Conservation (phyloP, 768 basidiomycete genomes). For the Russula olivacea region DNA sequence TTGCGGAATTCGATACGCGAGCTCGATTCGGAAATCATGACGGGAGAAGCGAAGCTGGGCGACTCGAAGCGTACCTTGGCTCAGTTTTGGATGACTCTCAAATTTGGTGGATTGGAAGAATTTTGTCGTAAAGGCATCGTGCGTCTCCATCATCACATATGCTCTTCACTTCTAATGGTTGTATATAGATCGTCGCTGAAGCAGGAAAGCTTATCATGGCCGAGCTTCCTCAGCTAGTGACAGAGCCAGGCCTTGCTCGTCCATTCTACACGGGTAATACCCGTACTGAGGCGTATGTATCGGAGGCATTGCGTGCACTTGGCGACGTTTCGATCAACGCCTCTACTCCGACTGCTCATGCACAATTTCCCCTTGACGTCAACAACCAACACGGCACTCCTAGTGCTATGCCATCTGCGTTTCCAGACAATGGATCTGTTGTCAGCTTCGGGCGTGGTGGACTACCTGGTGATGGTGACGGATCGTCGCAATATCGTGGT, state of each 20-base stretch:
- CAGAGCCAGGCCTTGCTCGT: conserved; percentile 73
- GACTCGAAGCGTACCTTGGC: conserved; percentile 77
- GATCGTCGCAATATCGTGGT: background rate
- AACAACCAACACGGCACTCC: background rate
- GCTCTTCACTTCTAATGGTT: conserved; percentile 1
- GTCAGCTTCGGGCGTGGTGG: background rate
- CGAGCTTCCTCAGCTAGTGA: conserved; percentile 71
- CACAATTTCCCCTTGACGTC: conserved; percentile 5
- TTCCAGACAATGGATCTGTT: background rate
- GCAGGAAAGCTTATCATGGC: conserved; percentile 48
- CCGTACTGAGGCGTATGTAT: conserved; percentile 53
- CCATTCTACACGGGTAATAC: conserved; percentile 63
- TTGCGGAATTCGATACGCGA: conserved; percentile 70
- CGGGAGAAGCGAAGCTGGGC: conserved; percentile 70
- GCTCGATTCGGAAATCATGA: conserved; percentile 79
- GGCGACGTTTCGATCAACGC: conserved; percentile 46
- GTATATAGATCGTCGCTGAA: conserved; percentile 46
- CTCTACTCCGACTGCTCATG: conserved; percentile 31
- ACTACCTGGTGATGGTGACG: background rate
- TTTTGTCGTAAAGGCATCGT: conserved; percentile 73
- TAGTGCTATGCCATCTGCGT: background rate
- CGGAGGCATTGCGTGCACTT: conserved; percentile 56
- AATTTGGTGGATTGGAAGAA: conserved; percentile 84
- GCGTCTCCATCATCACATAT: conserved; percentile 23
- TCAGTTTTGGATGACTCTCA: conserved; percentile 68